Evolutionary conservation across 176 grass and related monocot species (phyloP).

Genomic region (Saccharum spontaneum): DNA sequence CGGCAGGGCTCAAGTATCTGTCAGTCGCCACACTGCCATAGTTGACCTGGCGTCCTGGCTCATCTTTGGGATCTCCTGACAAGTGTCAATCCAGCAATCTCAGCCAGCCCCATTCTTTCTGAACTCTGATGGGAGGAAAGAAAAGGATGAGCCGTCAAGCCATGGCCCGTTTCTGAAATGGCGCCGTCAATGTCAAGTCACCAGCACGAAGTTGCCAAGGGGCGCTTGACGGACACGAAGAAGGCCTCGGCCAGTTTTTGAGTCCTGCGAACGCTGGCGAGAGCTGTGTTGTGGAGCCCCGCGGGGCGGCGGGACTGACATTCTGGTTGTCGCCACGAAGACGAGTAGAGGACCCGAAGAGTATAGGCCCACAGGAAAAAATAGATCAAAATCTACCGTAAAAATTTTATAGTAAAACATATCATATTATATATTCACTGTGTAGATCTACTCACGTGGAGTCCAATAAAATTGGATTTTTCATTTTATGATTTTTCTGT

Average conservation of each 20-base stretch:
- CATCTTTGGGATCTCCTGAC: neutral
- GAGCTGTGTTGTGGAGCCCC: neutral
- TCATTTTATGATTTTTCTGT: too few species aligned
- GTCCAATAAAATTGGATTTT: too few species aligned
- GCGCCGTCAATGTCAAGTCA: neutral
- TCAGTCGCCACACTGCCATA: conserved; percentile 9
- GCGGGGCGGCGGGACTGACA: too few species aligned
- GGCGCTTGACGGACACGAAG: neutral
- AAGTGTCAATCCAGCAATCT: conserved; percentile 9
- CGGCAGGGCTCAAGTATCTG: conserved; percentile 41
- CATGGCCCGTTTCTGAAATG: neutral
- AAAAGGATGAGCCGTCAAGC: neutral
- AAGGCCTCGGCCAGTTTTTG: neutral
- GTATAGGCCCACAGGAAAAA: too few species aligned
- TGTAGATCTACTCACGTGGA: too few species aligned
- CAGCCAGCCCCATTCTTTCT: neutral
- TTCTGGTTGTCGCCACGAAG: neutral
- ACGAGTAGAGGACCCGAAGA: too few species aligned
- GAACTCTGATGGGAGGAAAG: neutral
- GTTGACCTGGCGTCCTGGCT: conserved; percentile 20
- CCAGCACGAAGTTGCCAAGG: neutral
- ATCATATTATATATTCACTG: too few species aligned
- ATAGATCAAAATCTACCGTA: too few species aligned
- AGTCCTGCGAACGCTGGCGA: neutral
- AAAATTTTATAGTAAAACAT: too few species aligned